Percentiles rank a stretch among this genome's conserved stretches.
Conservation (phyloP, 164 flowering plant genomes). For the Nymphaea thermarum region DNA sequence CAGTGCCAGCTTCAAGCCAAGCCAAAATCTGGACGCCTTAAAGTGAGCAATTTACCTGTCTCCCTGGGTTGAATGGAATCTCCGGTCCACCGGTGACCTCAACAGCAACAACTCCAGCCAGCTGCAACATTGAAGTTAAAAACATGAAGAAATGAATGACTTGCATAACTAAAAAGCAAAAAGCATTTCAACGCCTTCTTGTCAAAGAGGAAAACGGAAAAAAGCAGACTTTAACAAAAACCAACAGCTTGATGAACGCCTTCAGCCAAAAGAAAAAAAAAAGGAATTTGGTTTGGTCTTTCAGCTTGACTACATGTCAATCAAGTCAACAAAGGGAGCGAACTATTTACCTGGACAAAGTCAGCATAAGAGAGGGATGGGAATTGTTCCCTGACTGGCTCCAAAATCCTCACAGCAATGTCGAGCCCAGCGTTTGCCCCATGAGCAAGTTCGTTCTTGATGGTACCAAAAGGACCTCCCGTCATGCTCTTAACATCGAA, state of each 20-base stretch:
- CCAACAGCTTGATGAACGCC: no score
- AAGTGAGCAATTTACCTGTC: slow-evolving; percentile 29
- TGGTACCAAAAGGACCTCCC: slow-evolving; percentile 95
- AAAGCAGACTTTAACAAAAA: no score
- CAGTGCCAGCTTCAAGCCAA: no score
- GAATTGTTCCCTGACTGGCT: slow-evolving; percentile 79
- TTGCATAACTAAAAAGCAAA: no score
- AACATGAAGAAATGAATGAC: not conserved
- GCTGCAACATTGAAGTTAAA: slow-evolving; percentile 21
- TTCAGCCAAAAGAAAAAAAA: no score
- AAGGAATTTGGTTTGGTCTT: no score
- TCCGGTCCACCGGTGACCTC: slow-evolving; percentile 91
- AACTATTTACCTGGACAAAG: slow-evolving; percentile 54
- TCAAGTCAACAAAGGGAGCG: not conserved
- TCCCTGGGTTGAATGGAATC: slow-evolving; percentile 83
- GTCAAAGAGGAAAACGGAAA: no score
- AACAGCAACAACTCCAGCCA: slow-evolving; percentile 87
- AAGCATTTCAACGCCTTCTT: no score
- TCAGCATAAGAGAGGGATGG: slow-evolving; percentile 67
- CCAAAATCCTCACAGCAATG: slow-evolving; percentile 66
- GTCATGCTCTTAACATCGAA: slow-evolving; percentile 59
- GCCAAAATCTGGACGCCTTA: no score
- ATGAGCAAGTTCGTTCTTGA: slow-evolving; percentile 62
- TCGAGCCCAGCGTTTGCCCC: slow-evolving; percentile 78
- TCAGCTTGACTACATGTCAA: no score